Base-by-base conservation (phyloP, 2,329 filamentous ascomycete species). In the Spiromastix sp. region DNA sequence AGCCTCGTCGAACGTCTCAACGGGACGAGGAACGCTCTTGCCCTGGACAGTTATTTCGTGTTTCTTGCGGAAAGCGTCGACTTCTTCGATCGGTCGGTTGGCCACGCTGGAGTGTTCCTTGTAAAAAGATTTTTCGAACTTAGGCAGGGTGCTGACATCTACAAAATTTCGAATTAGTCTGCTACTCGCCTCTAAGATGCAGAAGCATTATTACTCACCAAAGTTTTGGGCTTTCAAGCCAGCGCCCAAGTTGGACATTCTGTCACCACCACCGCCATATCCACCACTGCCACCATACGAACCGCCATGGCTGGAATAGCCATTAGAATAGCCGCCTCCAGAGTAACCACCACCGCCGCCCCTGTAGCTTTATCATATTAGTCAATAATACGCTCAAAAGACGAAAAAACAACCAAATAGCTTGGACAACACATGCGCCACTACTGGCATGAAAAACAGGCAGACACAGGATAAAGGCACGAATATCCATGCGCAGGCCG, bases 111-210 rank as follows among this genome's bases (percentile, higher is more conserved):
- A 72, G 57, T 91, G 79, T 66, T 96, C 91, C 70, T 96, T 94
- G 76, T 98, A 98, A 69, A 98, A 98, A 6, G 84, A 87, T 68
- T 98, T 98, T 61, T 98, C 91, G 67, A 98, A 98, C 65, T 96
- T 96, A 51, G 91, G 89, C 30, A 98, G 57, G 5, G 79, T 61
- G 54, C 61, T 70, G 36, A 91, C 52, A 58, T 98, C 91, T 91
- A 47, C 13, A 32, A 24, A 40, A n/a, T 38, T 38, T 27, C 44
- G 32, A 16, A 43, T 60, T 48, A 56, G 51, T 45, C 43, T 37
- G 41, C 32, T 18, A 6, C 36, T 45, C 32, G 20, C n/a, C 20
- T 24, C 18, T n/a, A 32, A 16, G 41, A 30, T 18, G 28, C 25
- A 20, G 16, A 10, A 37, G 35, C 9, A 25, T 30, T 41, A 44